These are phyloP conservation scores for Baorangia bicolor DNA, from an alignment of 768 basidiomycete genomes.

Conservation along the genomic window DNA sequence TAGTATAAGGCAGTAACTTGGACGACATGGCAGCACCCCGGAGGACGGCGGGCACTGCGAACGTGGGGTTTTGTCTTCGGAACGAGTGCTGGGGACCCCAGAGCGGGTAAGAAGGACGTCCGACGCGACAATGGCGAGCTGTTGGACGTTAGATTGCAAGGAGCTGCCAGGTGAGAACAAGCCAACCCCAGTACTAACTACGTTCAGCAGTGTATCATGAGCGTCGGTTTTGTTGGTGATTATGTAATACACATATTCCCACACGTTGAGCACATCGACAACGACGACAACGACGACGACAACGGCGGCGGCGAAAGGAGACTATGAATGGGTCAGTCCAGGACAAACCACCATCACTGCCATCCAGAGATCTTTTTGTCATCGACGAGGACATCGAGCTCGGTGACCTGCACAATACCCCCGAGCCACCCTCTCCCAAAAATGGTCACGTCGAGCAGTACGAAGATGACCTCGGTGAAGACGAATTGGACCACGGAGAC, in stretches of 20 bases:
- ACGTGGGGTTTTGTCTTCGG: slow-evolving; percentile 10
- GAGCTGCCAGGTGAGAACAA: slow-evolving; percentile 24
- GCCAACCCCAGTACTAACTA: slow-evolving; percentile 20
- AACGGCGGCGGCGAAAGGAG: background rate
- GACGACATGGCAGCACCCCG: slow-evolving; percentile 54
- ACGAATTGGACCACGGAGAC: slow-evolving; percentile 18
- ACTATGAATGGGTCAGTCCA: slow-evolving; percentile 11
- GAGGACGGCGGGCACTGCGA: slow-evolving; percentile 14
- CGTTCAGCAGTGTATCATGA: slow-evolving; percentile 31
- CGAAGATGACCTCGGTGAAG: slow-evolving; percentile 30
- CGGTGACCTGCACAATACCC: slow-evolving; percentile 28
- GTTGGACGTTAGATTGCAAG: slow-evolving; percentile 17
- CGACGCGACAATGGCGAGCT: slow-evolving; percentile 16
- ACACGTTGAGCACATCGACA: slow-evolving; percentile 14
- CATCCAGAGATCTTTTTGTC: background rate
- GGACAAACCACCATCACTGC: background rate
- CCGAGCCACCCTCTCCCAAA: slow-evolving; percentile 22
- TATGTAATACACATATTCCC: slow-evolving; percentile 28
- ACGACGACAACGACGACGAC: background rate
- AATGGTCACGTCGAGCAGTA: slow-evolving; percentile 23
- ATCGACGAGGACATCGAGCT: slow-evolving; percentile 33
- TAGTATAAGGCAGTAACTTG: slow-evolving; percentile 50
- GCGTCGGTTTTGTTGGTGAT: slow-evolving; percentile 29
- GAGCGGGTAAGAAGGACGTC: slow-evolving; percentile 10
- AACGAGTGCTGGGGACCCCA: slow-evolving; percentile 9